These are phyloP conservation scores for Aspergillus persii DNA, from an alignment of 2,329 filamentous ascomycete species.

Conservation along the genomic window DNA sequence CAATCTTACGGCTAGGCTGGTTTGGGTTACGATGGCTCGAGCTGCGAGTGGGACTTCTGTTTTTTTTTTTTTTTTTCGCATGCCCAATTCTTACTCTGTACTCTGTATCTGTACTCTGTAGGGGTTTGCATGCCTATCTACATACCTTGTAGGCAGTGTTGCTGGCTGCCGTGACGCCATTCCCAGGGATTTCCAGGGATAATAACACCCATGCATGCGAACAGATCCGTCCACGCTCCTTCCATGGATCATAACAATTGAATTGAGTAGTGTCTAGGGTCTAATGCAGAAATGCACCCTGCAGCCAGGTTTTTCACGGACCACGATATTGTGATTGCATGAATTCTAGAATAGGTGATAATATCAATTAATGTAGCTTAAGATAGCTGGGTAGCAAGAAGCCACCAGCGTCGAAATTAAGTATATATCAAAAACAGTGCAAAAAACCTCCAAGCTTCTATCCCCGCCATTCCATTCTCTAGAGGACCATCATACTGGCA, in stretches of 20 bases:
- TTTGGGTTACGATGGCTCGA: background rate
- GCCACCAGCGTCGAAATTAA: background rate
- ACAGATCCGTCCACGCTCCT: background rate
- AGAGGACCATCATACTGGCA: background rate
- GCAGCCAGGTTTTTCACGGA: background rate
- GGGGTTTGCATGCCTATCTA: too few relatives aligned
- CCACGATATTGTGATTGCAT: background rate
- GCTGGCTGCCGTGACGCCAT: too few relatives aligned
- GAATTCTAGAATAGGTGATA: background rate
- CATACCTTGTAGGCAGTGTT: too few relatives aligned
- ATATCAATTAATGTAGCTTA: background rate
- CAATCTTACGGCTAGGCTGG: background rate
- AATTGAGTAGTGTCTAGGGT: background rate
- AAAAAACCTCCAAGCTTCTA: background rate
- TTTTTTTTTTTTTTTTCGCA: too few relatives aligned
- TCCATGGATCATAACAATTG: background rate
- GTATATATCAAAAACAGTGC: background rate
- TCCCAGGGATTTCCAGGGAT: too few relatives aligned
- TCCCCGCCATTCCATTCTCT: background rate
- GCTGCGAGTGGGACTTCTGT: background rate
- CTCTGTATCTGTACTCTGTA: too few relatives aligned
- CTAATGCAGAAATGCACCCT: background rate
- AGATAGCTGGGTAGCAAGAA: background rate
- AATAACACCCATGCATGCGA: too few relatives aligned
- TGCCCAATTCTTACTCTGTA: too few relatives aligned